These are phyloP conservation scores for Setomelanomma holmii DNA, from an alignment of 2,329 filamentous ascomycete species.

Conservation along the genomic window DNA sequence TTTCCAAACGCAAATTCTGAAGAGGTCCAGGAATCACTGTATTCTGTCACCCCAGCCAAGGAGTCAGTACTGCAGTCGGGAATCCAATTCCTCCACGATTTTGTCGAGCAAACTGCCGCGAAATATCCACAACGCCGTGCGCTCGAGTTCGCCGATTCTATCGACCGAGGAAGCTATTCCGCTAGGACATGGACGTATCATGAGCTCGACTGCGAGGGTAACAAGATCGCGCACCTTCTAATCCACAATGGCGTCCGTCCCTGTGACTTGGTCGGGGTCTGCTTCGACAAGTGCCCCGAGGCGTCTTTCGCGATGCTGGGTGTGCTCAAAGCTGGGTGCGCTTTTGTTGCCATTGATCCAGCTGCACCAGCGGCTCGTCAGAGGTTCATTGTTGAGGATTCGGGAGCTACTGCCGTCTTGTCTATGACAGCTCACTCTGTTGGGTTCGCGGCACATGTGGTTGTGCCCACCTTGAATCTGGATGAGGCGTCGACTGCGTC, in stretches of 20 bases:
- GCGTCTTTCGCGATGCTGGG: constrained; percentile 84
- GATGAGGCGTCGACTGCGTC: constrained; percentile 49
- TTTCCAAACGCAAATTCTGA: constrained; percentile 52
- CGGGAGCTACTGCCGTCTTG: constrained; percentile 68
- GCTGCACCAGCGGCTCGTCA: constrained; percentile 75
- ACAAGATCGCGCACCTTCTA: constrained; percentile 74
- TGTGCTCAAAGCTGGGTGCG: constrained; percentile 80
- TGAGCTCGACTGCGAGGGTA: constrained; percentile 74
- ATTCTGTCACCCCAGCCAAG: constrained; percentile 72
- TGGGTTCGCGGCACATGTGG: constrained; percentile 43
- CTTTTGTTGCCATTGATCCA: constrained; percentile 82
- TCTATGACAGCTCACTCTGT: constrained; percentile 58
- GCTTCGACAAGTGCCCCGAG: constrained; percentile 85
- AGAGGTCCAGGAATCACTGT: constrained; percentile 52
- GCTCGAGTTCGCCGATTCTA: constrained; percentile 74
- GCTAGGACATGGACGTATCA: constrained; percentile 73
- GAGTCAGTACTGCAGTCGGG: constrained; percentile 64
- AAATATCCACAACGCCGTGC: constrained; percentile 67
- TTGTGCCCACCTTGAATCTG: constrained; percentile 55
- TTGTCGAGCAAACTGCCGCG: constrained; percentile 71
- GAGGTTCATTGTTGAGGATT: constrained; percentile 79
- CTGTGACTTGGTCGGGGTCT: constrained; percentile 74
- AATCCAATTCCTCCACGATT: constrained; percentile 73
- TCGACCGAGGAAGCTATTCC: constrained; percentile 56
- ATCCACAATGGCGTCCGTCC: constrained; percentile 55